A percentile compares a stretch with the other conserved stretches of the same genome.
Conservation (phyloP, 345 rosid genomes). For the Alliaria petiolata region DNA sequence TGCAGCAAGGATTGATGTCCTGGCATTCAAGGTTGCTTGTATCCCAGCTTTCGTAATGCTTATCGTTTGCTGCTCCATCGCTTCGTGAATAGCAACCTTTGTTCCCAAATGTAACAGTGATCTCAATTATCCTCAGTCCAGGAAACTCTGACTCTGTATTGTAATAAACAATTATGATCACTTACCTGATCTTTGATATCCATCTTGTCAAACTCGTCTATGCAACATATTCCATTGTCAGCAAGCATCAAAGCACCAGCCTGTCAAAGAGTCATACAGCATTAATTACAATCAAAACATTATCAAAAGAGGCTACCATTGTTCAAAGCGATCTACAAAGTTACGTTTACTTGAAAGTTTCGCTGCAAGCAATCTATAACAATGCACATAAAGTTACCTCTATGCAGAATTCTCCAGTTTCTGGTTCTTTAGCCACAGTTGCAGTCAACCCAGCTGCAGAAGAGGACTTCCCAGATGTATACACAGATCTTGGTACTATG, state of each 20-base stretch:
- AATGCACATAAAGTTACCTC: constrained; percentile 53
- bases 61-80: constrained; percentile 99
- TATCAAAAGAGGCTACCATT: not conserved
- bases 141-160: not conserved
- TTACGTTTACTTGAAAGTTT: not conserved
- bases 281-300: not conserved
- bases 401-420: constrained; percentile 98
- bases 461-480: constrained; percentile 96
- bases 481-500: constrained; percentile 95
- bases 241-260: constrained; percentile 99
- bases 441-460: constrained; percentile 99
- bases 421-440: constrained; percentile 97
- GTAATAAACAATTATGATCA: not conserved
- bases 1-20: constrained; percentile 94
- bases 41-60: constrained; percentile 99
- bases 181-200: constrained; percentile 92
- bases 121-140: not conserved
- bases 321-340: not conserved
- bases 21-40: constrained; percentile 94
- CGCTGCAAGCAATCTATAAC: not conserved
- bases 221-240: constrained; percentile 97
- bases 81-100: constrained; percentile 99
- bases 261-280: constrained; percentile 29
- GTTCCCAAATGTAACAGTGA: constrained; percentile 24
- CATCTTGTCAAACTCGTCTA: constrained; percentile 98